Base-by-base conservation (phyloP, 345 rosid species). In the Barbarea vulgaris region DNA sequence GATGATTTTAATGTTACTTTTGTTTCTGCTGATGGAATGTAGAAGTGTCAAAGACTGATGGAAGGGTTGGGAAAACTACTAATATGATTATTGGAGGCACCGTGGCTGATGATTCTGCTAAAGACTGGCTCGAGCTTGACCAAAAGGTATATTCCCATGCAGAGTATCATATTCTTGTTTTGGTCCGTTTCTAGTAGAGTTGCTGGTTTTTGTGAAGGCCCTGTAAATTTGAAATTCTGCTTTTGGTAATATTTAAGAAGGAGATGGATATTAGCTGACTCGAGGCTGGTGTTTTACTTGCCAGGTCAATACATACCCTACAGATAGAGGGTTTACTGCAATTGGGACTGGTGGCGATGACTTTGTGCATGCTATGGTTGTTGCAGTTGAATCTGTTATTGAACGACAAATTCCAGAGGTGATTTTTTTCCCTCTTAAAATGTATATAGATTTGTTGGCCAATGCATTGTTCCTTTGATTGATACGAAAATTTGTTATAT, bases 331-430 rank as follows among this genome's bases (percentile, higher is more conserved):
- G 53, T 94, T 94, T 85, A 91, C 93, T 6, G 96, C 97, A 4
- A 94, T 94, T 76, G 98, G 96, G 70, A 91, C 96, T 31, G 97
- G 98, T 31, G 98, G 98, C 44, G 95, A 94, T 63, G 98, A 94
- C 78, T 94, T 94, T 83, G 96, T 91, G 70, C 99, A 90, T 67
- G 85, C 97, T 36, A 92, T 95, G 99, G 87, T 95, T 74, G 86
- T 95, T 83, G 97, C 99, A 0, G 97, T 95, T 67, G 99, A 95
- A 78, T 95, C 97, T 75, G 99, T 92, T 54, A 85, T 90, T 78
- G 92, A 87, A 75, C 83, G 85, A 60, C 88, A 90, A 31, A 87
- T 95, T 71, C 97, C 97, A 30, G 85, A 92, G 97, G 99, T 89
- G 79, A 25, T 7, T 79, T 54, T 34, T 50, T 55, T 60, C 13